Conservation (phyloP, 2,329 filamentous ascomycete genomes). For the Penicillium sp. region DNA sequence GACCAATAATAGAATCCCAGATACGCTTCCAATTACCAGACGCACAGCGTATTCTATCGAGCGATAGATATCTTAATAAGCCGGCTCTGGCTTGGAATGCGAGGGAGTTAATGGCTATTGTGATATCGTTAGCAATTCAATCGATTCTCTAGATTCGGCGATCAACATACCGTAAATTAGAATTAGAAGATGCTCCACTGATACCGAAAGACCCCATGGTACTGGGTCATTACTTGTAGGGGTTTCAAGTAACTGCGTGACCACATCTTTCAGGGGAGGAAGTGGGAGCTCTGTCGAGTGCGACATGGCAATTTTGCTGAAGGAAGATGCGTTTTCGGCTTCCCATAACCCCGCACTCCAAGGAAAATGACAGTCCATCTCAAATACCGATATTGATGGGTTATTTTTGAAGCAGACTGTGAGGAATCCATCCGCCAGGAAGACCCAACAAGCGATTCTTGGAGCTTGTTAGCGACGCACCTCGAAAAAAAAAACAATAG, state of each 20-base stretch:
- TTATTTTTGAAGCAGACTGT: conserved; percentile 35
- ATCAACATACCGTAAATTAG: conserved; percentile 30
- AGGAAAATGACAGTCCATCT: conserved; percentile 32
- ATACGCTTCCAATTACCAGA: conserved; percentile 31
- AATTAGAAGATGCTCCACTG: conserved; percentile 30
- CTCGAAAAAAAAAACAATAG: not conserved
- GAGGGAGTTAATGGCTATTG: conserved; percentile 30
- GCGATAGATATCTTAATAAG: conserved; percentile 25
- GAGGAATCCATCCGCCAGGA: conserved; percentile 34
- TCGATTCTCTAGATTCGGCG: not conserved
- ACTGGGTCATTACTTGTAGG: conserved; percentile 11
- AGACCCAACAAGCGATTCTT: conserved; percentile 31
- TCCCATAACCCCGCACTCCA: conserved; percentile 33
- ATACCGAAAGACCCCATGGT: conserved; percentile 28
- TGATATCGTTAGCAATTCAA: not conserved
- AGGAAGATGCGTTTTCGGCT: conserved; percentile 27
- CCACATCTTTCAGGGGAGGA: conserved; percentile 25
- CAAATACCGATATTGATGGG: conserved; percentile 30
- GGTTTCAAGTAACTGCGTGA: conserved; percentile 25
- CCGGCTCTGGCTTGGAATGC: conserved; percentile 30
- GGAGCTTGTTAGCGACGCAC: not conserved
- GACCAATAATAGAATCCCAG: conserved; percentile 23
- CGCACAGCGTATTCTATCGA: conserved; percentile 27
- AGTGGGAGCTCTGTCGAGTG: conserved; percentile 15
- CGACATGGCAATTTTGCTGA: conserved; percentile 18